These are phyloP conservation scores for Oxyria digyna DNA, from an alignment of 148 eudicot genomes.

Conservation along the genomic window DNA sequence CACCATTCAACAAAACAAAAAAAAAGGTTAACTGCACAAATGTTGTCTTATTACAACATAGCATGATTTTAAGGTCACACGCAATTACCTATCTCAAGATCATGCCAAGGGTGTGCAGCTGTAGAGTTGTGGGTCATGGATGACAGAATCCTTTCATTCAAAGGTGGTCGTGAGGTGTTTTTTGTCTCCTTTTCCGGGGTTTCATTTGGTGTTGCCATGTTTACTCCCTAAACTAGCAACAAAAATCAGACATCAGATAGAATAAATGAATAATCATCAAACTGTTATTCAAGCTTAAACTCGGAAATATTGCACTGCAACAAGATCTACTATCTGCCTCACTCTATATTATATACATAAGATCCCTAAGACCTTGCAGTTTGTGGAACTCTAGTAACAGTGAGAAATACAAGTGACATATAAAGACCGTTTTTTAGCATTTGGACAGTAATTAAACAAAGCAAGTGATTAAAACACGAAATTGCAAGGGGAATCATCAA, in stretches of 20 bases:
- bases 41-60: not conserved
- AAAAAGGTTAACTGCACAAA: not conserved
- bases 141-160: conserved; percentile 61
- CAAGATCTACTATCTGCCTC: not conserved
- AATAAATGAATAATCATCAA: not conserved
- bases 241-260: not conserved
- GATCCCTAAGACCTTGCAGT: no score
- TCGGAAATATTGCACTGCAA: not conserved
- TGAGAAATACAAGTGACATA: no score
- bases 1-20: conserved; percentile 12
- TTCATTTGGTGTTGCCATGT: conserved; percentile 51
- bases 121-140: conserved; percentile 50
- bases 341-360: not conserved
- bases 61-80: not conserved
- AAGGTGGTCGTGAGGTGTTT: conserved; percentile 19
- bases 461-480: not conserved
- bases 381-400: no score
- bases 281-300: not conserved
- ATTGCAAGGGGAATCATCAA: not conserved
- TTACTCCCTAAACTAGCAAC: not conserved
- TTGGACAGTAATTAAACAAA: not conserved
- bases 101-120: conserved; percentile 94
- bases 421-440: not conserved
- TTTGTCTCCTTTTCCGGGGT: conserved; percentile 15
- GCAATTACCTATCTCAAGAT: conserved; percentile 61